Evolutionary conservation across 495 filamentous ascomycete species (phyloP).

Genomic region (Xylaria sp.): DNA sequence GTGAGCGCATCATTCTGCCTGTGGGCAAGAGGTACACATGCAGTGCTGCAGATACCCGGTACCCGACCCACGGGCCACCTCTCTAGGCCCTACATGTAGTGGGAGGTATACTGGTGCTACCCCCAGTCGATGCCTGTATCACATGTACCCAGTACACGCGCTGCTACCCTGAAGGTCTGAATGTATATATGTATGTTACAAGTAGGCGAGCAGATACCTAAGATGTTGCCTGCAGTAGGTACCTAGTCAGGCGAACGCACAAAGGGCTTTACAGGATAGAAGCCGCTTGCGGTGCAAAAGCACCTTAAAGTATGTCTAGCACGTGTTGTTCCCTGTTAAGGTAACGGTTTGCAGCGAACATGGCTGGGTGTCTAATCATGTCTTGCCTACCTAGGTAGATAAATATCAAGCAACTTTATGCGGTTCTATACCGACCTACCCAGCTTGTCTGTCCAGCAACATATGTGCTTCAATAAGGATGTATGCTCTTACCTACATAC

Average conservation of each 20-base stretch:
- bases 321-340: constrained; percentile 12
- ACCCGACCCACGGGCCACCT: constrained; percentile 1
- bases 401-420: background rate
- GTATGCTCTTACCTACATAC: background rate
- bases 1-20: background rate
- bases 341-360: constrained; percentile 13
- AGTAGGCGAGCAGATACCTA: constrained; percentile 3
- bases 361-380: background rate
- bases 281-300: constrained; percentile 22
- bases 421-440: background rate
- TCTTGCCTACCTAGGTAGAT: background rate
- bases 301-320: background rate
- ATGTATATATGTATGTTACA: background rate
- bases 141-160: background rate
- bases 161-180: background rate
- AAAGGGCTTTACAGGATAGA: background rate
- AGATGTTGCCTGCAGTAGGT: no score
- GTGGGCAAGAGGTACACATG: background rate
- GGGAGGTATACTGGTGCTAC: background rate
- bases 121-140: background rate
- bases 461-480: no score
- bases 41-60: constrained; percentile 5
- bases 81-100: background rate
- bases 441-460: background rate
- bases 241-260: constrained; percentile 13